Conservation (phyloP, 495 filamentous ascomycete genomes). For the Podospora appendiculata region DNA sequence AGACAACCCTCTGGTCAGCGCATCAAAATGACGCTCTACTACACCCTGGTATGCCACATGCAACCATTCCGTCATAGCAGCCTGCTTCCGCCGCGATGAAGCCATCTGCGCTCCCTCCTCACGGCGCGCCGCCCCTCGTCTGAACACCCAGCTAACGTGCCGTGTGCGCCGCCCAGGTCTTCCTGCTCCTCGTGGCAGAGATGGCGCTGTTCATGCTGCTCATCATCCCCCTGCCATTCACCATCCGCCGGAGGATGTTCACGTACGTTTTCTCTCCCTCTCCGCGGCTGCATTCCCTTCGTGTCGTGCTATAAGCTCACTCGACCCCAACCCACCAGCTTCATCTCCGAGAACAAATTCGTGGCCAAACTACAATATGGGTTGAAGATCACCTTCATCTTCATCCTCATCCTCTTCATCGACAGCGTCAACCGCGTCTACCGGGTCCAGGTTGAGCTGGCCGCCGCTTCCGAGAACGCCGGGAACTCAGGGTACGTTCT, state of each 20-base stretch:
- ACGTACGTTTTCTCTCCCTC: slow-evolving; percentile 45
- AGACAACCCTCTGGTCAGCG: neutral
- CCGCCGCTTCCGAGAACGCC: slow-evolving; percentile 42
- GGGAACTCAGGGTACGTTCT: slow-evolving; percentile 20
- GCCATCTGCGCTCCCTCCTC: too few relatives aligned
- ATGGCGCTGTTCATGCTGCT: slow-evolving; percentile 89
- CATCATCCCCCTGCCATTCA: slow-evolving; percentile 86
- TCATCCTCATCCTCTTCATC: slow-evolving; percentile 95
- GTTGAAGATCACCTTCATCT: slow-evolving; percentile 89
- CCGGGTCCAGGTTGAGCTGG: slow-evolving; percentile 86
- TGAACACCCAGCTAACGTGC: slow-evolving; percentile 4
- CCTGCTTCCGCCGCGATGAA: too few relatives aligned
- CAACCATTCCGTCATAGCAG: too few relatives aligned
- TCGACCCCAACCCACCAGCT: slow-evolving; percentile 11
- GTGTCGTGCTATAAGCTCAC: neutral
- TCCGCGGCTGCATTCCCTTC: too few relatives aligned
- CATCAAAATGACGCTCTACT: slow-evolving; percentile 88
- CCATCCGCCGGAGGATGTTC: slow-evolving; percentile 79
- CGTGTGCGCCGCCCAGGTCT: slow-evolving; percentile 56
- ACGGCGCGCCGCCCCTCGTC: slow-evolving; percentile 8
- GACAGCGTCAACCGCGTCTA: slow-evolving; percentile 99
- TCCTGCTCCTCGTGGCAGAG: slow-evolving; percentile 84
- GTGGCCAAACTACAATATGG: slow-evolving; percentile 45
- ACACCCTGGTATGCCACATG: slow-evolving; percentile 68
- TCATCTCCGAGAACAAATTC: slow-evolving; percentile 76